Conservation (phyloP, 257 asterid genomes). For the Nicotiana noctiflora region DNA sequence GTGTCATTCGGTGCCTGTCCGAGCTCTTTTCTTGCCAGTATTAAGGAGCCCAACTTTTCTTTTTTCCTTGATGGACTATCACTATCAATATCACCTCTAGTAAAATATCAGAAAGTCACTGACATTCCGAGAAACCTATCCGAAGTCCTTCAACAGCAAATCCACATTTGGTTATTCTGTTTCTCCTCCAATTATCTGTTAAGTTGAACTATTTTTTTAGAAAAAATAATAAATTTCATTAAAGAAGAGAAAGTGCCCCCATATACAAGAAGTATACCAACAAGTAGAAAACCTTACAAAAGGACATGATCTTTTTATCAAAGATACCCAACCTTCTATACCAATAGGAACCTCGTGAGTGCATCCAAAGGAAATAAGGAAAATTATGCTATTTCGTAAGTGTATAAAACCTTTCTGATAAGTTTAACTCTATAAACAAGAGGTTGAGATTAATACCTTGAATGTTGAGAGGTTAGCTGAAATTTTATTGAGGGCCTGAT, state of each 20-base stretch:
- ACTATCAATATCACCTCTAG: not conserved
- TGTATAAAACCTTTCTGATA: not conserved
- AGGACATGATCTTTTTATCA: no score
- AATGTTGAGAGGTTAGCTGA: constrained; percentile 60
- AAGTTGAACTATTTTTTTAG: not conserved
- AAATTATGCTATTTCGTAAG: no score
- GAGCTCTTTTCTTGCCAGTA: constrained; percentile 5
- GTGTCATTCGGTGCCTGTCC: not conserved
- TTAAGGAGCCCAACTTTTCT: not conserved
- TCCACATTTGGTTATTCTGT: not conserved
- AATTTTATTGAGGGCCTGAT: constrained; percentile 57
- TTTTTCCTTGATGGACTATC: not conserved
- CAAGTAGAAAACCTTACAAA: no score
- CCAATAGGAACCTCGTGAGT: no score
- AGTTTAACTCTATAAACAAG: not conserved
- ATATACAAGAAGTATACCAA: no score
- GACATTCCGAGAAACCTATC: not conserved
- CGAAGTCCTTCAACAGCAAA: not conserved
- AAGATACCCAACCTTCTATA: no score
- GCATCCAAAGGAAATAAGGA: no score
- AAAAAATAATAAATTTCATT: no score
- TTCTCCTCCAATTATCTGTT: not conserved
- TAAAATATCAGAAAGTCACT: not conserved
- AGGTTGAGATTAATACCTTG: constrained; percentile 44
- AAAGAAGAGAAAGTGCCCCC: no score